Base-by-base conservation (phyloP, 345 rosid genomes). In the Syzygium jambos region DNA sequence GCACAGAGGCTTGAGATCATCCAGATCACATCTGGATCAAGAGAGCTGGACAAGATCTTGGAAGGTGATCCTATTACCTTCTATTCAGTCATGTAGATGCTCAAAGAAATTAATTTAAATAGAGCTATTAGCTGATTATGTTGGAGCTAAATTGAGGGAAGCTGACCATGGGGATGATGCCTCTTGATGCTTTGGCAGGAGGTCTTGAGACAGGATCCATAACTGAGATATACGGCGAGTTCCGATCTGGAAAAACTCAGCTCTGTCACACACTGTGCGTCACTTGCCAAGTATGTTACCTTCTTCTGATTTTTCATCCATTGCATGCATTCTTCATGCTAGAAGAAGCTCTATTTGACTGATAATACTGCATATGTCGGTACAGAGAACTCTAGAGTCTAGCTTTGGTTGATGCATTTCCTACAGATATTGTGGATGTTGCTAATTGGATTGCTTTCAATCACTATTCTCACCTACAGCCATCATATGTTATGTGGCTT, bases 151-250 rank as follows among this genome's bases (percentile, higher is more conserved):
- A 21, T 59, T 41, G 53, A 87, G 53, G 54, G 52, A 14, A 7
- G 27, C 56, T 86, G 23, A 80, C 12, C 52, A 80, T 19, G 51
- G 51, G 10, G 51, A 10, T 41, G 34, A 22, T 56, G 68, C 52
- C 22, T 38, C 0, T 22, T 88, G 52, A 78, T 56, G 5, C 78
- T 29, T 59, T 84, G 10, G 85, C 91, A 96, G 98, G 99, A 84
- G 99, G 99, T 25, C 92, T 98, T 88, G 99, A 98, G 93, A 96
- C 99, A 9, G 99, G 99, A 83, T 98, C 99, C 80, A 97, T 96
- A 83, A 97, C 99, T 41, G 99, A 98, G 92, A 89, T 96, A 84
- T 98, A 98, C 89, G 99, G 99, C 11, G 99, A 98, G 92, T 98
- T 98, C 85, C 98, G 99, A 85, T 95, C 96, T 78, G 99, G 99